Base-by-base conservation (phyloP, 2,329 filamentous ascomycete genomes). In the Cordyceps tenuipes region DNA sequence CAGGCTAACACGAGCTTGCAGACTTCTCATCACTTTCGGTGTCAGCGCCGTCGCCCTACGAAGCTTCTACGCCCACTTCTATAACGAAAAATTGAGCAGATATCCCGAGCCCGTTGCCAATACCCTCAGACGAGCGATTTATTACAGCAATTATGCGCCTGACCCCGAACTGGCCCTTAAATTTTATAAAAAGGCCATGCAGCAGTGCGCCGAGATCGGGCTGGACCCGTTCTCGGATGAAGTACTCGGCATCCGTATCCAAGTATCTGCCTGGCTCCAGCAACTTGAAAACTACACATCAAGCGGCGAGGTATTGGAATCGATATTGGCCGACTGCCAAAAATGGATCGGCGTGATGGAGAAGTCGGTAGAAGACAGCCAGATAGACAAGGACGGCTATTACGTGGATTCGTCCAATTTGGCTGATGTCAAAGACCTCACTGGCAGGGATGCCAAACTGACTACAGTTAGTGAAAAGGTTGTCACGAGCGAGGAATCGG, bases 151-250 rank as follows among this genome's bases (percentile, higher is more conserved):
- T 68, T 83, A 88, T 64, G 79, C 84, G 44, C 81, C 88, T 5
- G 87, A 96, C 62, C 85, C 90, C 3, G 82, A 88, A 61, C 81
- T 88, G 59, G 92, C 93, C 0, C 78, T 95, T 62, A 88, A 90
- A 66, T 90, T 90, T 72, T 97, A 96, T 72, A 86, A 86, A 67
- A 82, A 88, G 64, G 91, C 92, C 3, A 78, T 97, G 61, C 79
- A 86, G 63, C 80, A 88, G 56, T 91, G 91, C 61, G 77, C 85
- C 54, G 85, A 90, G 68, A 69, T 88, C 55, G 85, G 86, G 0
- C 83, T 99, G 76, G 91, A 97, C 69, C 90, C 90, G 0, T 95
- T 92, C 70, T 92, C 89, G 4, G 89, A 97, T 66, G 92, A 97
- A 71, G 87, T 97, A 39, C 80, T 97, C 66, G 94, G 94, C 9